Conservation (phyloP, 495 filamentous ascomycete species). For the Trichocladium uniseriatum region DNA sequence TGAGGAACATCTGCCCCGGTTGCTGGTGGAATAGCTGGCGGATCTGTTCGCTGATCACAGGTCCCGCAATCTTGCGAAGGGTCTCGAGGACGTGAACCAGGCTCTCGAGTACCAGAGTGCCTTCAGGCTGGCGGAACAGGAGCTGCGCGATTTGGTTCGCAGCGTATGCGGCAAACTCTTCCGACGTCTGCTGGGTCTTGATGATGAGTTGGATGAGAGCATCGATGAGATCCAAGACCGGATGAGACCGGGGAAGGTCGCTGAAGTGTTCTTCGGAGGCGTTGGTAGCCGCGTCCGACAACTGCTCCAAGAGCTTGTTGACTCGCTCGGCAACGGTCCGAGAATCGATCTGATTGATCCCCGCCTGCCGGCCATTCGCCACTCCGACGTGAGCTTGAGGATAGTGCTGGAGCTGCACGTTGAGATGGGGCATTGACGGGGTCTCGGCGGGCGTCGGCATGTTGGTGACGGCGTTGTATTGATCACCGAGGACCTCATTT, state of each 20-base stretch:
- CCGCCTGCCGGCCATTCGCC: slow-evolving; percentile 42
- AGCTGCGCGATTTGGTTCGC: slow-evolving; percentile 61
- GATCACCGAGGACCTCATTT: slow-evolving; percentile 73
- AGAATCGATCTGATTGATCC: slow-evolving; percentile 57
- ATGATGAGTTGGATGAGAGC: slow-evolving; percentile 45
- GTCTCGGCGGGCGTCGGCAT: slow-evolving; percentile 74
- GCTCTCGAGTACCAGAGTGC: slow-evolving; percentile 66
- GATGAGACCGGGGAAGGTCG: slow-evolving; percentile 56
- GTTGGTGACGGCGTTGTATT: slow-evolving; percentile 65
- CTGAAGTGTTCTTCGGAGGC: slow-evolving; percentile 59
- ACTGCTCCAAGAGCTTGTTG: slow-evolving; percentile 58
- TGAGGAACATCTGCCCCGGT: slow-evolving; percentile 68
- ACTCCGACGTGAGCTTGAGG: slow-evolving; percentile 44
- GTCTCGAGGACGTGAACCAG: slow-evolving; percentile 72
- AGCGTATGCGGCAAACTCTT: slow-evolving; percentile 57
- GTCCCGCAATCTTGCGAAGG: slow-evolving; percentile 65
- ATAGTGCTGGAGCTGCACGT: slow-evolving; percentile 53
- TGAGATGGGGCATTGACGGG: slow-evolving; percentile 62
- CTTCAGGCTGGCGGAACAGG: slow-evolving; percentile 48
- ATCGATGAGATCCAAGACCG: slow-evolving; percentile 56
- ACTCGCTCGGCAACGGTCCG: slow-evolving; percentile 54
- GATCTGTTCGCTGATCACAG: slow-evolving; percentile 60
- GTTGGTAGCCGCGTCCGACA: slow-evolving; percentile 54
- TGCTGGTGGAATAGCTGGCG: slow-evolving; percentile 56
- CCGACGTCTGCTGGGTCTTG: slow-evolving; percentile 48